phyloP scores from a whole-genome alignment of 208 protist genomes.

The Leishmania mexicana region DNA sequence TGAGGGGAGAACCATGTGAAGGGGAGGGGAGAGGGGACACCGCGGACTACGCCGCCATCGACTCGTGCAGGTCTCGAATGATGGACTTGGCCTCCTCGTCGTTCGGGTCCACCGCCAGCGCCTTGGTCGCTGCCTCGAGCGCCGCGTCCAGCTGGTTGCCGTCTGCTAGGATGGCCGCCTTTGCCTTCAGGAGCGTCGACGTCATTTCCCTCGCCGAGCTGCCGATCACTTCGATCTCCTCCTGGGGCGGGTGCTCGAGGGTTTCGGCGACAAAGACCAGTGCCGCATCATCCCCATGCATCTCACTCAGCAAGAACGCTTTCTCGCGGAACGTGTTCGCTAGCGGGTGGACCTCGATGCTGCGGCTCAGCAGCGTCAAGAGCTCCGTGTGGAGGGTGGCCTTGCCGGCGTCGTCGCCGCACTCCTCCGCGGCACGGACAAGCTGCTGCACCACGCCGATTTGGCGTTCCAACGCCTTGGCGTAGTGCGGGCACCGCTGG shows the following conservation, averaged over 20 bases:
- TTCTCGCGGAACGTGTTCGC: constrained; percentile 82
- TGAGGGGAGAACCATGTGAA: not conserved
- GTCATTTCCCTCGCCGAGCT: constrained; percentile 47
- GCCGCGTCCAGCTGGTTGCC: constrained; percentile 67
- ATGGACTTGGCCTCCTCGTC: constrained; percentile 80
- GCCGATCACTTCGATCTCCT: constrained; percentile 80
- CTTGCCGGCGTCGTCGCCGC: constrained; percentile 25
- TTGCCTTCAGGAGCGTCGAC: constrained; percentile 83
- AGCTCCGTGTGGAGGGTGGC: constrained; percentile 31
- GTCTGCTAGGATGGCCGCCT: constrained; percentile 89
- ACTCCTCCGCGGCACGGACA: constrained; percentile 22
- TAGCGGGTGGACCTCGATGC: constrained; percentile 80
- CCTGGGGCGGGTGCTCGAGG: constrained; percentile 73
- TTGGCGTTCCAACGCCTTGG: constrained; percentile 64
- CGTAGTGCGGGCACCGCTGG: constrained; percentile 59
- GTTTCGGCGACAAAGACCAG: constrained; percentile 69
- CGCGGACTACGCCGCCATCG: constrained; percentile 24
- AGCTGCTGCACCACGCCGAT: constrained; percentile 54
- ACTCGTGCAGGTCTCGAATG: constrained; percentile 60
- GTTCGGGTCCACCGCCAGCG: constrained; percentile 53
- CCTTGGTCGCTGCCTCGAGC: constrained; percentile 58
- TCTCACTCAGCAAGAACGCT: constrained; percentile 86
- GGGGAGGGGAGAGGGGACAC: not conserved
- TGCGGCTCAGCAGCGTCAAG: constrained; percentile 51
- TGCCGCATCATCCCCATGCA: constrained; percentile 70